A percentile compares a stretch with the other conserved stretches of the same genome.
These are phyloP conservation scores for Diaporthe sp. DNA, from an alignment of 2,329 filamentous ascomycete species.

Conservation along the genomic window DNA sequence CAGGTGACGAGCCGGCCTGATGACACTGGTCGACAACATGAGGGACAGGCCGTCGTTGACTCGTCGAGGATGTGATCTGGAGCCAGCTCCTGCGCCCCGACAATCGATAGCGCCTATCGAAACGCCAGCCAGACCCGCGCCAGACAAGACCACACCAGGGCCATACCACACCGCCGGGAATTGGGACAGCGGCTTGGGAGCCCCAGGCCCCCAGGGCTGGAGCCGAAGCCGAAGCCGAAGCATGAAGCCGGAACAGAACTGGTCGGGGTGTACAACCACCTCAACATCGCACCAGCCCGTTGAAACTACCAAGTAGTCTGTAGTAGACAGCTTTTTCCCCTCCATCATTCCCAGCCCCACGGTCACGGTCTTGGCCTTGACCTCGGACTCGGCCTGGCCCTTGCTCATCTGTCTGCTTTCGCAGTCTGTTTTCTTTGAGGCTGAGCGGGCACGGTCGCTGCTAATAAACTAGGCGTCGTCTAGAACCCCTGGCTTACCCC, in stretches of 20 bases:
- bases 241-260: not conserved
- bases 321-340: not conserved
- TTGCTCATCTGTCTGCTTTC: constrained; percentile 20
- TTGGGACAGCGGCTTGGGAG: not conserved
- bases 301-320: not conserved
- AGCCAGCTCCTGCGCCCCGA: not conserved
- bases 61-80: not conserved
- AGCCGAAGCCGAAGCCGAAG: not conserved
- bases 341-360: constrained; percentile 40
- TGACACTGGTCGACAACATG: not conserved
- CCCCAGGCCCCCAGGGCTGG: not conserved
- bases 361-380: constrained; percentile 71
- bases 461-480: constrained; percentile 1
- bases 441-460: constrained; percentile 23
- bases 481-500: not conserved
- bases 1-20: not conserved
- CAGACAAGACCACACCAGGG: not conserved
- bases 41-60: not conserved
- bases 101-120: constrained; percentile 10
- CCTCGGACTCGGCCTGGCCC: constrained; percentile 61
- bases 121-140: not conserved
- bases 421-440: constrained; percentile 4
- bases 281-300: constrained; percentile 10
- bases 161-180: not conserved
- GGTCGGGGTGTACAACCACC: not conserved